Conservation (phyloP, 305 asterid genomes). For the Fraxinus dipetala region DNA sequence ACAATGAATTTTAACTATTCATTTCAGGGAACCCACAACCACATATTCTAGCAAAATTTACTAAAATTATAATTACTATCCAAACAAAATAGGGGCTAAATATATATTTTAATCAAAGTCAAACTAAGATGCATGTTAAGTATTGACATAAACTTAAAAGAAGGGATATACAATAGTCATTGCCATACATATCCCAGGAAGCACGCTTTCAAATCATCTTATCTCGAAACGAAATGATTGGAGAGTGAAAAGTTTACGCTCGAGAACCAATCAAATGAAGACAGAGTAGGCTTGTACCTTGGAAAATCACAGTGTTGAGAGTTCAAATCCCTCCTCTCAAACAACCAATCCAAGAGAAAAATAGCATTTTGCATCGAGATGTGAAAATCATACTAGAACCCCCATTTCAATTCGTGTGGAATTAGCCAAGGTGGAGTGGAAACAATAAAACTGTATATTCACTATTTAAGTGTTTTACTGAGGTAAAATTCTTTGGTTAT, state of each 20-base stretch:
- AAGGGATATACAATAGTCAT: not conserved
- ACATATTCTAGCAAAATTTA: too few relatives aligned
- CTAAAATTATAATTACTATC: too few relatives aligned
- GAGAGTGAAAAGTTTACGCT: not conserved
- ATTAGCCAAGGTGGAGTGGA: conserved; percentile 16
- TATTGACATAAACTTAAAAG: too few relatives aligned
- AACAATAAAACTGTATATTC: not conserved
- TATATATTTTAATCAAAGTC: too few relatives aligned
- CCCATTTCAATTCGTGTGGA: not conserved
- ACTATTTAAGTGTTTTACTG: too few relatives aligned
- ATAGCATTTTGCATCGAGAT: not conserved
- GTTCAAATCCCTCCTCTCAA: not conserved
- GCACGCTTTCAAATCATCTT: not conserved
- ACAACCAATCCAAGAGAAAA: not conserved
- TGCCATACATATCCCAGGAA: not conserved
- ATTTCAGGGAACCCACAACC: not conserved
- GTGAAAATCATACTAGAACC: not conserved
- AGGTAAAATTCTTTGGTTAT: too few relatives aligned
- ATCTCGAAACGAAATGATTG: not conserved
- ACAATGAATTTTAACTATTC: too few relatives aligned
- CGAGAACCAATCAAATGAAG: not conserved
- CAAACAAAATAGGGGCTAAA: not conserved
- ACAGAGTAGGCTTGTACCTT: not conserved
- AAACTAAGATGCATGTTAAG: too few relatives aligned
- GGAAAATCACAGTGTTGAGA: not conserved